phyloP scores from a whole-genome alignment of 2,329 filamentous ascomycete genomes.

The Tolypocladium nubicola region DNA sequence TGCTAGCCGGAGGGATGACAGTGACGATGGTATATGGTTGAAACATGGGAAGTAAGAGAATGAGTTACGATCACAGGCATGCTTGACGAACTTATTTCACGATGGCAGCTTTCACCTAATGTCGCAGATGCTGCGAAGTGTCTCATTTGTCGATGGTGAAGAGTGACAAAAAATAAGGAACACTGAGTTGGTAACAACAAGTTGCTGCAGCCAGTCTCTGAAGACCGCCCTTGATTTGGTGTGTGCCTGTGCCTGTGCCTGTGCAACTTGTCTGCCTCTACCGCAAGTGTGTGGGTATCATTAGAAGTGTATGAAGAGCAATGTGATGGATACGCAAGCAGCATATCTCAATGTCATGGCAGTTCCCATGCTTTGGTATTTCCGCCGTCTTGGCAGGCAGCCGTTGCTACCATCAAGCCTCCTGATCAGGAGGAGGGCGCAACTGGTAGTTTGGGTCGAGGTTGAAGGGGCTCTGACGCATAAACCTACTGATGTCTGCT shows the following conservation, averaged over 20 bases:
- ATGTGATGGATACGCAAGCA: not conserved
- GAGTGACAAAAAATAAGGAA: not conserved
- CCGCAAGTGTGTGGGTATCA: not conserved
- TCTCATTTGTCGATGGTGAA: not conserved
- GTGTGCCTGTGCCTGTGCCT: not conserved
- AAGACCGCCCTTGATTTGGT: not conserved
- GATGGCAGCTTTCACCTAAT: not conserved
- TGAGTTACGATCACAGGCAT: conserved; percentile 15
- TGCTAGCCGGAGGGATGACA: conserved; percentile 9
- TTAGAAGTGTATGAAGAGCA: not conserved
- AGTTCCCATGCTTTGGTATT: not conserved
- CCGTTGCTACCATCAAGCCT: not conserved
- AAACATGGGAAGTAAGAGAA: conserved; percentile 13
- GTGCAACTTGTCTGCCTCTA: not conserved
- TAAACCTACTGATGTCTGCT: conserved; percentile 52
- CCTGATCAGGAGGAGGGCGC: not conserved
- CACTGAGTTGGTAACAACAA: not conserved
- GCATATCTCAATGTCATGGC: not conserved
- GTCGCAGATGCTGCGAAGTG: not conserved
- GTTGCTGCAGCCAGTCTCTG: not conserved
- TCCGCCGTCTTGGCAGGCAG: not conserved
- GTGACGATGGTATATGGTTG: conserved; percentile 24
- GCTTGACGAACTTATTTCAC: conserved; percentile 8
- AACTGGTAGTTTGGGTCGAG: conserved; percentile 18
- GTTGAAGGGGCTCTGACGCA: conserved; percentile 39